Conservation (phyloP, 1,139 yeast species). For the Debaryomyces subglobosus region DNA sequence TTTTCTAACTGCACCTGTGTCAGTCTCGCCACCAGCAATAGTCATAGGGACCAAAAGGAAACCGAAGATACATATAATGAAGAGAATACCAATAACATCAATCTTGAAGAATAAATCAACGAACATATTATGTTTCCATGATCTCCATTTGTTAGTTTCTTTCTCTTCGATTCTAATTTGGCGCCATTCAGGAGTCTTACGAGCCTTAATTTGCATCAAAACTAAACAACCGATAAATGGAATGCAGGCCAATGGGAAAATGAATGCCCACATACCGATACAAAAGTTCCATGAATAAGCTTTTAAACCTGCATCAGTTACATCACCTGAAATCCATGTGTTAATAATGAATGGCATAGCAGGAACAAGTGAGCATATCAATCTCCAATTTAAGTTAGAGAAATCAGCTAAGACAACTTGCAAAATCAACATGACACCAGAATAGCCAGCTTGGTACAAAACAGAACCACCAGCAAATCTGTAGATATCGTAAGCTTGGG, state of each 20-base stretch:
- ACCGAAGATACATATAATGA: slow-evolving; percentile 55
- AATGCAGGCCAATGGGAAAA: slow-evolving; percentile 63
- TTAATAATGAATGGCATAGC: slow-evolving; percentile 73
- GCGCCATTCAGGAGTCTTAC: slow-evolving; percentile 49
- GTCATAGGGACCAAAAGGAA: slow-evolving; percentile 55
- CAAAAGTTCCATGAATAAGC: slow-evolving; percentile 65
- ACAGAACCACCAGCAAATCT: slow-evolving; percentile 76
- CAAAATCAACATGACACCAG: slow-evolving; percentile 61
- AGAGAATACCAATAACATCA: slow-evolving; percentile 56
- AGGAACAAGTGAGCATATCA: slow-evolving; percentile 62
- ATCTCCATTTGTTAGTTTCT: slow-evolving; percentile 27
- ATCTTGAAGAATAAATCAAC: slow-evolving; percentile 47
- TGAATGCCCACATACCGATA: slow-evolving; percentile 80
- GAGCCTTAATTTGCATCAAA: slow-evolving; percentile 61
- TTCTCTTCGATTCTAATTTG: slow-evolving; percentile 26
- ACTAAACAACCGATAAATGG: slow-evolving; percentile 58
- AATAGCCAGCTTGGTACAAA: slow-evolving; percentile 69
- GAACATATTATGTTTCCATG: slow-evolving; percentile 20
- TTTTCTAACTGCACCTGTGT: slow-evolving; percentile 18
- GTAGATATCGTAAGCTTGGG: slow-evolving; percentile 65
- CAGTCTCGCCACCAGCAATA: slow-evolving; percentile 58
- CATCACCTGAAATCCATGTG: slow-evolving; percentile 73
- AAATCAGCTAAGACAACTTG: slow-evolving; percentile 65
- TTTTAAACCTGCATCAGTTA: slow-evolving; percentile 33
- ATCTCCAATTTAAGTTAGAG: slow-evolving; percentile 71